Evolutionary conservation across 2,329 filamentous ascomycete species (phyloP), one percentile per base, ranked within the genome.

Genomic region (Nemania sp.): DNA sequence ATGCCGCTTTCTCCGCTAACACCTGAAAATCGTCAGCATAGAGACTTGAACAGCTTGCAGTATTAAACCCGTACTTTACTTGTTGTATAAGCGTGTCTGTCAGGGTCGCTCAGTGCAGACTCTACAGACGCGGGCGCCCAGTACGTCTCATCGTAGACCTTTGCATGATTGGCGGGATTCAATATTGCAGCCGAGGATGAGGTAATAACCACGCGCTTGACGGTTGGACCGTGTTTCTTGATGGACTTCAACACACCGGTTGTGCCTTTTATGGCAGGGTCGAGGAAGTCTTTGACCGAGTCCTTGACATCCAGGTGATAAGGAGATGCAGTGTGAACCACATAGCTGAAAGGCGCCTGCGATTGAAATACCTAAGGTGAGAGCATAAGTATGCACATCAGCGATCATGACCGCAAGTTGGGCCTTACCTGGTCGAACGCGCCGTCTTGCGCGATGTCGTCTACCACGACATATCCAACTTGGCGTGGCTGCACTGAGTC

Each of bases 291-390:
- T 15, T 66, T 70, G 8, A 71, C 65, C 5, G 72, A 71, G 52
- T 77, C 75, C 3, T 81, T 78, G 41, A 86, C 79, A 43, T 84
- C 83, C 67, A 85, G 81, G 63, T 89, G 86, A 74, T 89, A 92
- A 0, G 90, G 89, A 0, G 82, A 86, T 2, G 88, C 87, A 5
- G 87, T 90, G 68, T 91, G 87, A 46, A 91, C 78, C 43, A 93
- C 87, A 40, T 81, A 85, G 63, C 90, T 86, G 58, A 93, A 89
- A 0, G 84, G 81, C 0, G 72, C 70, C 1, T 73, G 61, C 2
- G 71, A 69, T 57, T 71, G 63, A n/a, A 79, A 66, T 7, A 70
- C 72, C 65, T 74, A 17, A 1, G 14, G 2, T n/a, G 12, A 30
- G 37, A 33, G 28, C 6, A 33, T 56, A 3, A 49, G 41, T n/a